Base-by-base conservation (phyloP, 257 asterid species). In the Catharanthus roseus region DNA sequence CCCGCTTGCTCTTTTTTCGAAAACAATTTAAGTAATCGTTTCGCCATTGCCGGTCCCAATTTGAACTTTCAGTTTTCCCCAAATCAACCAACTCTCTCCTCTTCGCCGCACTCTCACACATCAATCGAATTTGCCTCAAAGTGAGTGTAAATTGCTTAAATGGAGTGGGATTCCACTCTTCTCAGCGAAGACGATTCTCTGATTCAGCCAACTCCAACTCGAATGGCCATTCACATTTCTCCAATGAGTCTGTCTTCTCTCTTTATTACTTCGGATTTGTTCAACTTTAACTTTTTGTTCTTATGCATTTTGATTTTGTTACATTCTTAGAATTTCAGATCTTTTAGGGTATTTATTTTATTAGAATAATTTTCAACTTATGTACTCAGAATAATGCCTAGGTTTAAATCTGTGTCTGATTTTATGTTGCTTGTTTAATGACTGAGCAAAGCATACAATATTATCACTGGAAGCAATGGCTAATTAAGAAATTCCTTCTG, bases 1-100 rank as follows among this genome's bases (percentile, higher is more conserved):
- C 78, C 78, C 74, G 78, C 78, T 68, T 24, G 41, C 42, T 49
- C 60, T 55, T 68, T 19, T 74, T 74, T 68, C 26, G 67, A 74
- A 74, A 45, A 16, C 65, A 38, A 38, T 38, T n/a, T 0, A 24
- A 65, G n/a, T 23, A 0, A 31, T 53, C 16, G 19, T 19, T 65
- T n/a, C 33, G 10, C 50, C 50, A 36, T 21, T 0, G n/a, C 19
- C 19, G 18, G 51, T 1, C 34, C 4, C 51, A 39, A 41, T 64
- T 41, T 5, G 1, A 3, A 0, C 4, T 24, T 28, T 19, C 38
- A 41, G 23, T 36, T 12, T 65, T 2, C 70, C 33, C 70, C 29
- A 42, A 65, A 65, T 21, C 54, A 26, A 9, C 41, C 28, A 11
- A 29, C 7, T 13, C 5, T 47, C 15, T 29, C 57, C 5, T 47